These are phyloP conservation scores for Metschnikowia cubensis DNA, from an alignment of 805 yeast genomes.

Conservation along the genomic window DNA sequence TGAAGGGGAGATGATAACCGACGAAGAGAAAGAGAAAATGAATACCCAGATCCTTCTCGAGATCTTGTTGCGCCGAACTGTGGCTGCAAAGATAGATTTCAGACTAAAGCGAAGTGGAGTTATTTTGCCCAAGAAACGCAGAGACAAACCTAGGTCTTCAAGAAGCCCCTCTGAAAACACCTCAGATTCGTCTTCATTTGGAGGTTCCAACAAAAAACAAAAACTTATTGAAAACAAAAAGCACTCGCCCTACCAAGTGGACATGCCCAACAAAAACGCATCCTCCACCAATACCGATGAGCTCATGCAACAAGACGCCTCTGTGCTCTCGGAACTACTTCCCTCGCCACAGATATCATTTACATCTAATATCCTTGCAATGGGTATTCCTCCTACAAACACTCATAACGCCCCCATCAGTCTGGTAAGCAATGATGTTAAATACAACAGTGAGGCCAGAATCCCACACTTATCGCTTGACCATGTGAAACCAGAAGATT, in stretches of 20 bases:
- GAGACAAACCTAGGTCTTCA: background rate
- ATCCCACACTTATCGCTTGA: background rate
- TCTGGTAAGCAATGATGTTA: background rate
- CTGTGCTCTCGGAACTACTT: conserved; percentile 29
- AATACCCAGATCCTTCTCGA: conserved; percentile 34
- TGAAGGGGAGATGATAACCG: conserved; percentile 23
- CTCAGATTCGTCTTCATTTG: background rate
- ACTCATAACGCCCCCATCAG: background rate
- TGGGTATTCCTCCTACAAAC: background rate
- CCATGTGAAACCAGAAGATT: background rate
- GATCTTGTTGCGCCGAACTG: conserved; percentile 35
- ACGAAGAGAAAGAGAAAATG: conserved; percentile 25
- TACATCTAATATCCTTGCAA: conserved; percentile 2
- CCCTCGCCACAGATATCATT: conserved; percentile 36
- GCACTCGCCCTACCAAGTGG: background rate
- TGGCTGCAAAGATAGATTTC: conserved; percentile 39
- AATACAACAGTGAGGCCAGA: background rate
- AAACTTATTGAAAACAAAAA: background rate
- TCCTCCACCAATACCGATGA: conserved; percentile 26
- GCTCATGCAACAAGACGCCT: conserved; percentile 29
- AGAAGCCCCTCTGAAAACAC: background rate
- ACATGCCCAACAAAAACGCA: background rate
- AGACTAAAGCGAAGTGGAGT: conserved; percentile 19
- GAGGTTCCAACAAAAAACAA: background rate
- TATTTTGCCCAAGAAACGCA: background rate